Conservation (phyloP, 257 asterid species). For the Ballota nigra region DNA sequence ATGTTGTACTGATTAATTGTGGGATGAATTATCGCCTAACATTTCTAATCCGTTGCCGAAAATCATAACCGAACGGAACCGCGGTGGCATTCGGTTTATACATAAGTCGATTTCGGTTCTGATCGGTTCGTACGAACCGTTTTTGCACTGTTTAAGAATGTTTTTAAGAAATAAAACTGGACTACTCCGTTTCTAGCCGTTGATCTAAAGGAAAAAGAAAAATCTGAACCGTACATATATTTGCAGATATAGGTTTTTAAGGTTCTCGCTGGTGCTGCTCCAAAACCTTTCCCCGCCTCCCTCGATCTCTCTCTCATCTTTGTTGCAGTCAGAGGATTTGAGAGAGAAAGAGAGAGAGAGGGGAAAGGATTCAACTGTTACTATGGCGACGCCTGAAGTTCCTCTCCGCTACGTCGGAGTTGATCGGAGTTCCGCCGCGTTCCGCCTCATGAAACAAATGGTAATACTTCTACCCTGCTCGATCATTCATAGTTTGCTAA, state of each 20-base stretch:
- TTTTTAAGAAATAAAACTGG: no score
- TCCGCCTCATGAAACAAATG: conserved; percentile 99
- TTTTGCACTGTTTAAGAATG: no score
- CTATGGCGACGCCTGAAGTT: conserved; percentile 85
- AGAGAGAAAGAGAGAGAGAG: conserved; percentile 18
- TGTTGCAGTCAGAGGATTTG: background rate
- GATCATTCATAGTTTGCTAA: conserved; percentile 4
- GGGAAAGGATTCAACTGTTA: background rate
- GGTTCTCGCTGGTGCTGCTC: conserved; percentile 3
- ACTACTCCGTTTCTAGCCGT: conserved; percentile 16
- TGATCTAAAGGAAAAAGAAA: background rate
- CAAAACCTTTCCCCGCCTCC: background rate
- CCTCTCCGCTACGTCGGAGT: conserved; percentile 87
- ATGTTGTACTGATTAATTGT: no score
- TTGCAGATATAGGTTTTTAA: conserved; percentile 27
- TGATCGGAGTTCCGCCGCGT: conserved; percentile 88
- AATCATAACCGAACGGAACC: no score
- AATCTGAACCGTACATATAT: conserved; percentile 28
- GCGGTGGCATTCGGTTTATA: no score
- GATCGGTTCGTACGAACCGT: no score
- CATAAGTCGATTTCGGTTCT: no score
- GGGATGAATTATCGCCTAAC: no score
- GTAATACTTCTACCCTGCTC: conserved; percentile 30
- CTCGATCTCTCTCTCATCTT: conserved; percentile 7
- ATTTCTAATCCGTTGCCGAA: no score